Conservation (phyloP, 306 rosid genomes). For the Acmispon strigosus region DNA sequence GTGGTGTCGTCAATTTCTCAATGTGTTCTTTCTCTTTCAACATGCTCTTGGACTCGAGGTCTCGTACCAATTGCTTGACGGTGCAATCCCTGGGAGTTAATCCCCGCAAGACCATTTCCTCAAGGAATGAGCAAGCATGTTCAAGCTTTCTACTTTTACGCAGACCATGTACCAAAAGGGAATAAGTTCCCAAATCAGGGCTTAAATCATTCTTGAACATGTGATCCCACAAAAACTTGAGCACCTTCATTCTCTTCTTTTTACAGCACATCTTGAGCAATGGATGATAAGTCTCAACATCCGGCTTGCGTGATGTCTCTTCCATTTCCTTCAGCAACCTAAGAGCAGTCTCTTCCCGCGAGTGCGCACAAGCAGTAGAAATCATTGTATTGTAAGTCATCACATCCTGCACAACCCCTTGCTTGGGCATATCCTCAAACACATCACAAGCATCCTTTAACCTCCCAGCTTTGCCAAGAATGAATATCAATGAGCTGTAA, state of each 20-base stretch:
- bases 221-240: constrained; percentile 59
- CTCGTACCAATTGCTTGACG: constrained; percentile 33
- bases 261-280: constrained; percentile 79
- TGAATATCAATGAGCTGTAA: constrained; percentile 51
- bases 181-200: constrained; percentile 51
- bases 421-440: constrained; percentile 67
- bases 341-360: constrained; percentile 75
- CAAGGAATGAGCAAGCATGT: constrained; percentile 48
- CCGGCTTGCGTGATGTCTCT: constrained; percentile 52
- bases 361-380: constrained; percentile 52
- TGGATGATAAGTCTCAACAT: constrained; percentile 58
- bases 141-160: constrained; percentile 45
- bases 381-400: constrained; percentile 57
- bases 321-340: constrained; percentile 78
- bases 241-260: constrained; percentile 82
- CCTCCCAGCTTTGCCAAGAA: constrained; percentile 65
- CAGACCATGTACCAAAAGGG: constrained; percentile 50
- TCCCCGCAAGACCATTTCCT: constrained; percentile 55
- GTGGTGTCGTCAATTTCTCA: constrained; percentile 44
- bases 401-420: constrained; percentile 46
- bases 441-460: constrained; percentile 58
- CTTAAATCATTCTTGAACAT: constrained; percentile 65
- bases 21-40: constrained; percentile 39
- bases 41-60: constrained; percentile 57
- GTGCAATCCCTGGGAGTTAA: constrained; percentile 31